A percentile compares a stretch with the other conserved stretches of the same genome.
These are phyloP conservation scores for Alternaria arborescens DNA, from an alignment of 2,329 filamentous ascomycete genomes.

Conservation along the genomic window DNA sequence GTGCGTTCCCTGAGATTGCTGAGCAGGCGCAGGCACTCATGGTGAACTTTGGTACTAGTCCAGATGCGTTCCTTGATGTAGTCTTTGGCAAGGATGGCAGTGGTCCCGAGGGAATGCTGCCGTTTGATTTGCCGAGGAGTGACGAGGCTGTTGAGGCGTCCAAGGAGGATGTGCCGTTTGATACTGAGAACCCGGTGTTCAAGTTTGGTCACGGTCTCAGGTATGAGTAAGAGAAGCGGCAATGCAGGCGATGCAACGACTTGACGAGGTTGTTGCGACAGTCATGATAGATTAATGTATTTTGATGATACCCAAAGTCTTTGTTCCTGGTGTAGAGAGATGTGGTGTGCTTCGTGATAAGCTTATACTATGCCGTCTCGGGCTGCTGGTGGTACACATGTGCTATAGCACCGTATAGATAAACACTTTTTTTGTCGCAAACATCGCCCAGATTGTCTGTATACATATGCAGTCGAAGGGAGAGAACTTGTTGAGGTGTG, in stretches of 20 bases:
- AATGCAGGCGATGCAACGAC: background rate
- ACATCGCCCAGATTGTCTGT: background rate
- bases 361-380: background rate
- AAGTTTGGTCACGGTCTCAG: conserved; percentile 48
- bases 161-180: conserved; percentile 50
- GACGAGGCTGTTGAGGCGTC: conserved; percentile 53
- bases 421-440: background rate
- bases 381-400: background rate
- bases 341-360: no score
- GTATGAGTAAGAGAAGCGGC: conserved; percentile 25
- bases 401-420: background rate
- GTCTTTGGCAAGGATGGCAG: conserved; percentile 50
- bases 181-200: conserved; percentile 49
- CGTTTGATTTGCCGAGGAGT: conserved; percentile 59
- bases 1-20: conserved; percentile 54
- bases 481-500: background rate
- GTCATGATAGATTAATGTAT: background rate
- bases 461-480: no score
- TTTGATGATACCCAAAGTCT: background rate
- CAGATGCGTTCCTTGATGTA: conserved; percentile 57
- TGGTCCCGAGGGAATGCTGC: conserved; percentile 55
- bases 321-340: background rate
- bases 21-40: conserved; percentile 52
- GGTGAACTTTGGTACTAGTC: conserved; percentile 53
- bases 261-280: background rate